Evolutionary conservation across 768 basidiomycete species (phyloP), one percentile per base, ranked within the genome.

Genomic region (Rhodotorula taiwanensis): DNA sequence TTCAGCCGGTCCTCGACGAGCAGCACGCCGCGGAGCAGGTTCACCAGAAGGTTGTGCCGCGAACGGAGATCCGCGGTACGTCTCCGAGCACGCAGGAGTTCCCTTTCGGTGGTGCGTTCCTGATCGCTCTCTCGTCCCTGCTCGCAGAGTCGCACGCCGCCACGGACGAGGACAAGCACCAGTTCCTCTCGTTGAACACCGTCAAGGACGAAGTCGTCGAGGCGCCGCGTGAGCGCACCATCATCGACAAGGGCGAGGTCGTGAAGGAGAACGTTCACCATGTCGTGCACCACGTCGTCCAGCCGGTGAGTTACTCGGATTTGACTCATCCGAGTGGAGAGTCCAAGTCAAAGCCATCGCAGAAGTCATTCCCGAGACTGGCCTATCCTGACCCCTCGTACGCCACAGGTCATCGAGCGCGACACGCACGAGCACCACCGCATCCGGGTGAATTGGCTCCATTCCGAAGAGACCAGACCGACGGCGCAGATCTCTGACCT

Each of bases 381-480:
- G 13, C 30, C 25, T 33, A 8, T 50, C 25, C 44, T 9, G 10
- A 21, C n/a, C n/a, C n/a, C n/a, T n/a, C n/a, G n/a, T n/a, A n/a
- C n/a, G n/a, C n/a, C n/a, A n/a, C n/a, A 28, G 27, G 28, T 76
- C 62, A 77, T 78, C 59, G 76, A 77, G 70, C 69, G 73, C 27
- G 77, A 78, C 71, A 75, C 75, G 36, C 68, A 76, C 68, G 73
- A 74, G 51, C 75, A 75, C 57, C 76, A 75, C 55, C 66, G 66
- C 25, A 72, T 76, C 49, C 76, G 77, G 76, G 51, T 52, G 34
- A 25, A 34, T 50, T 5, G 5, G 6, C 28, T 23, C 42, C 23
- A 28, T 2, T n/a, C 42, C 4, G 53, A 45, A 15, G n/a, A 47
- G 45, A n/a, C n/a, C n/a, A n/a, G n/a, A n/a, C n/a, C n/a, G n/a